Evolutionary conservation across 2,329 filamentous ascomycete genomes (phyloP), one percentile per base, ranked within the genome.

Genomic region (Diaporthe sp.): DNA sequence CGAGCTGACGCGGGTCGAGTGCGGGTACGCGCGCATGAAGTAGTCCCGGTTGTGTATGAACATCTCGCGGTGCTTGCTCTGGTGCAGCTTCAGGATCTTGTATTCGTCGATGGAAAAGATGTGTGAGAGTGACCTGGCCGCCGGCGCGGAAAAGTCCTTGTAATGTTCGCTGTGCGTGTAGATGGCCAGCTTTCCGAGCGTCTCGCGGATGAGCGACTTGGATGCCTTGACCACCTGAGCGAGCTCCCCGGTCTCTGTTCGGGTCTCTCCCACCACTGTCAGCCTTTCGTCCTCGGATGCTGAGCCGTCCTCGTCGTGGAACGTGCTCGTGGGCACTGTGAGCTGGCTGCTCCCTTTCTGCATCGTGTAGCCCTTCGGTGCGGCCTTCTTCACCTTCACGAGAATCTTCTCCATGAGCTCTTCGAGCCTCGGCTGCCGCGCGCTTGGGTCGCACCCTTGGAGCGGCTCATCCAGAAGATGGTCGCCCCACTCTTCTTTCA

Each of bases 11-110:
- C 96, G 92, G 75, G 90, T 89, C 4, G 91, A 93, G 32, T 93
- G 93, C 7, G 97, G 97, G 81, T 98, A 99, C 13, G 97, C 95
- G 44, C 97, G 92, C 91, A 98, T 98, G 77, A 98, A 90, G 82
- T 93, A 95, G 71, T 90, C 89, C 78, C 94, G 92, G 83, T 99
- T 99, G 85, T 99, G 97, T 63, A 91, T 88, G 79, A 97, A 95
- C 58, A 99, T 91, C 71, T 93, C 92, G 76, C 90, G 92, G 65
- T 94, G 89, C 77, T 91, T 91, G 78, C 94, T 92, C 83, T 78
- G 78, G 73, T 87, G 82, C 19, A 91, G 83, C 42, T 87, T 84
- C 12, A 87, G 78, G 76, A 98, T 98, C 0, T 90, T 92, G 75
- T 91, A 91, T 83, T 99, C 97, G 75, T 92, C 93, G 81, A 99